Base-by-base conservation (phyloP, 192 early-diverging fungal genomes). In the Gryganskiella cystojenkinii region DNA sequence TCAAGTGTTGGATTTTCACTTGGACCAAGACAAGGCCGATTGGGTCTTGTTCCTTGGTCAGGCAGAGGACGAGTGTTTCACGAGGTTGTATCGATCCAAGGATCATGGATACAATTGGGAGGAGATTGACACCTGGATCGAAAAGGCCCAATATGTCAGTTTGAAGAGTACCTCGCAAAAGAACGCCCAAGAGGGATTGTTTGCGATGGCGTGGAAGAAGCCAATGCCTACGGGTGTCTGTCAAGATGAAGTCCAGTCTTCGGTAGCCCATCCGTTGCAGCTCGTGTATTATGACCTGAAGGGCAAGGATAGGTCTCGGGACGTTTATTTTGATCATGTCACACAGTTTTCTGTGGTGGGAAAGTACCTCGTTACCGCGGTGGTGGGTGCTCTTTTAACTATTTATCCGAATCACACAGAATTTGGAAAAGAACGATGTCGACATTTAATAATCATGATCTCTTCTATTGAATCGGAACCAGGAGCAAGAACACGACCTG, bases 1-100 rank as follows among this genome's bases (percentile, higher is more conserved):
- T n/a, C 88, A 83, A 24, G 67, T 95, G 6, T 33, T 98, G 1
- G 94, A 96, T 80, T 96, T 95, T 60, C 94, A 95, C 78, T 92
- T 94, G 5, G 71, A 69, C 2, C 37, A 9, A 13, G 37, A 40
- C 13, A 83, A 96, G 60, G 73, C 85, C 9, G 94, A 97, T 71
- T 96, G 93, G 91, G 82, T 95, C 42, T 69, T 95, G 13, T 94
- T 90, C 84, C 75, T 94, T 4, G 92, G 87, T 30, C 87, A 90
- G 30, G 84, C 49, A 3, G 80, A 81, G 19, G 74, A 81, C 15
- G 62, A 59, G 30, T 93, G 90, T 71, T 86, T 90, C 80, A 89
- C 94, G 4, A 82, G 86, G 68, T 86, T 88, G 40, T 93, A 83
- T 71, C 70, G 87, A 34, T 92, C 93, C 22, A 80, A 84, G 28